Evolutionary conservation across 306 rosid genomes (phyloP).

Genomic region (Cucurbita argyrosperma): DNA sequence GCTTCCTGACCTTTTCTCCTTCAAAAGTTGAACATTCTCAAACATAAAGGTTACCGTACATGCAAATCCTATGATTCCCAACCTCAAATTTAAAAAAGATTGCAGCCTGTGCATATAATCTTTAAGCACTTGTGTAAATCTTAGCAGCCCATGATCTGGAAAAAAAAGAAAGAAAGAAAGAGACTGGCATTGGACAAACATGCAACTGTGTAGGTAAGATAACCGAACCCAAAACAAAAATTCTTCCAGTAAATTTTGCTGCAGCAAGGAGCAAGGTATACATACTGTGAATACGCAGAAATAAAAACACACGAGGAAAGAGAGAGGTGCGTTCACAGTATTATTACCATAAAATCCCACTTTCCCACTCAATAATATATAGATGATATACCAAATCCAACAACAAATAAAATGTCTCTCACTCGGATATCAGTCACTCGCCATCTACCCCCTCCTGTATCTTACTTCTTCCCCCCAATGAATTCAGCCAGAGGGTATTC

Average conservation of each 20-base stretch:
- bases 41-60: too few relatives aligned
- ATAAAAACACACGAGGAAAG: background rate
- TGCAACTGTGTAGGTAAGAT: background rate
- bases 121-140: too few relatives aligned
- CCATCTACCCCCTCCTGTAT: background rate
- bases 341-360: background rate
- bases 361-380: slow-evolving; percentile 1
- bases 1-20: too few relatives aligned
- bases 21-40: too few relatives aligned
- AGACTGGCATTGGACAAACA: too few relatives aligned
- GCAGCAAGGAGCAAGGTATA: background rate
- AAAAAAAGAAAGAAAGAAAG: too few relatives aligned
- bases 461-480: slow-evolving; percentile 14
- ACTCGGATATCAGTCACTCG: background rate
- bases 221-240: background rate
- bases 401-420: slow-evolving; percentile 1
- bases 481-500: slow-evolving; percentile 8
- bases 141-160: too few relatives aligned
- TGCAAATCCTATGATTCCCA: too few relatives aligned
- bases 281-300: background rate
- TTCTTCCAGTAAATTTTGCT: background rate
- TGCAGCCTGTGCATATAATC: too few relatives aligned
- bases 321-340: background rate
- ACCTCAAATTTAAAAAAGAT: too few relatives aligned
- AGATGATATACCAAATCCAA: slow-evolving; percentile 7